Evolutionary conservation across 2,329 filamentous ascomycete species (phyloP), one percentile per base, ranked within the genome.

Genomic region (Cryphonectria carpinicola): DNA sequence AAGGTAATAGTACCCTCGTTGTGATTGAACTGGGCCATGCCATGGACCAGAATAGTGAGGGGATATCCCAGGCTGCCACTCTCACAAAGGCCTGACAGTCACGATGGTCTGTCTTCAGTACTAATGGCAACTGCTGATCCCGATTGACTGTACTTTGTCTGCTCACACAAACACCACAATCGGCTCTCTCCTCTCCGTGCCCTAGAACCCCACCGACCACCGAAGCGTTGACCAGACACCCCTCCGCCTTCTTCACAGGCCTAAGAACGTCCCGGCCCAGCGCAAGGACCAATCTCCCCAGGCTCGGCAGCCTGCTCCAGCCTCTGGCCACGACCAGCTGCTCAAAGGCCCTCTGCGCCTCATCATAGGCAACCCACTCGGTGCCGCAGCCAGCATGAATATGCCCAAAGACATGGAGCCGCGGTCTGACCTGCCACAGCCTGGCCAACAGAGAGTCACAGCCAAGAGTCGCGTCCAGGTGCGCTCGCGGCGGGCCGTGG

Each of bases 381-480:
- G 37, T 46, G 4, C 68, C 56, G n/a, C 54, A 28, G 3, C 75
- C 77, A 52, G 72, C 78, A 65, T 82, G 80, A 4, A 82, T 73
- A 70, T 83, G 81, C 5, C 81, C 80, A 70, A 81, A 82, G 19
- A 81, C 78, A 70, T 81, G 78, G 52, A 82, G 69, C 52, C 41
- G 56, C 5, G 81, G 80, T 25, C 73, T 75, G 13, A 77, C 74
- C n/a, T 77, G 76, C 77, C 78, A 80, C 5, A 81, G 52, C 70
- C 77, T 76, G 3, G 73, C 52, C 54, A 80, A 65, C 17, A 81
- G 72, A 37, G 77, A 71, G 25, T 65, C 46, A 64, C 78, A 80
- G 0, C 79, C 79, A 8, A 76, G 63, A 5, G 75, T 73, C 13
- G 78, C 69, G 70, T 81, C 80, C 2, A 82, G 74, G 73, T 82